These are phyloP conservation scores for Fusarium liriodendri DNA, from an alignment of 2,329 filamentous ascomycete genomes.

Conservation along the genomic window DNA sequence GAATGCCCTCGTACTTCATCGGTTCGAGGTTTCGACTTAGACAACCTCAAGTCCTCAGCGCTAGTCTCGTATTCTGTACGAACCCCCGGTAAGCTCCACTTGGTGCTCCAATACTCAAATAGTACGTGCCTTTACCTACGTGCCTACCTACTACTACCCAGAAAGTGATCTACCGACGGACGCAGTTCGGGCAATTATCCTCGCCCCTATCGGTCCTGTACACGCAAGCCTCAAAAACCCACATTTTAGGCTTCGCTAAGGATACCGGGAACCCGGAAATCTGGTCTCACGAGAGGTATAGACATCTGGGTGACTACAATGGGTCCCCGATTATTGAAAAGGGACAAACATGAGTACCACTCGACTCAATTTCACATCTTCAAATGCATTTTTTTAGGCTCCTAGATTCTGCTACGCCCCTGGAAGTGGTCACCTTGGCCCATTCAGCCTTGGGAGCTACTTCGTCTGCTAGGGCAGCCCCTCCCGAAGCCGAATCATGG, in stretches of 20 bases:
- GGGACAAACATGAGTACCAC: background rate
- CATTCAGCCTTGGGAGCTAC: background rate
- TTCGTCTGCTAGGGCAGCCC: background rate
- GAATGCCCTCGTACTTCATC: background rate
- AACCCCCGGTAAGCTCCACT: background rate
- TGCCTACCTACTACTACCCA: background rate
- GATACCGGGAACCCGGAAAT: background rate
- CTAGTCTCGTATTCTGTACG: background rate
- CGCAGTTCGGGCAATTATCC: background rate
- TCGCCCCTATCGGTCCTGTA: background rate
- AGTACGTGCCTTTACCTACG: too few species aligned
- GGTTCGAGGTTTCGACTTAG: background rate
- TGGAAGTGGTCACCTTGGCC: background rate
- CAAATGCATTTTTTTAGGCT: background rate
- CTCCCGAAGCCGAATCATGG: background rate
- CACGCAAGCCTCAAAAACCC: background rate
- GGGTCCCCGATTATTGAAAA: background rate
- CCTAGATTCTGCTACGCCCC: background rate
- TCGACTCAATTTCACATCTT: background rate
- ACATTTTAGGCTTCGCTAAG: background rate
- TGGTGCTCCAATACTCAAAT: background rate
- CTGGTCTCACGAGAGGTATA: background rate
- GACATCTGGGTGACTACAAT: background rate
- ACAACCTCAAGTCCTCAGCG: background rate
- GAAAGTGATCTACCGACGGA: background rate